phyloP scores from a whole-genome alignment of 2,329 filamentous ascomycete species.

The Colletotrichum phormii region DNA sequence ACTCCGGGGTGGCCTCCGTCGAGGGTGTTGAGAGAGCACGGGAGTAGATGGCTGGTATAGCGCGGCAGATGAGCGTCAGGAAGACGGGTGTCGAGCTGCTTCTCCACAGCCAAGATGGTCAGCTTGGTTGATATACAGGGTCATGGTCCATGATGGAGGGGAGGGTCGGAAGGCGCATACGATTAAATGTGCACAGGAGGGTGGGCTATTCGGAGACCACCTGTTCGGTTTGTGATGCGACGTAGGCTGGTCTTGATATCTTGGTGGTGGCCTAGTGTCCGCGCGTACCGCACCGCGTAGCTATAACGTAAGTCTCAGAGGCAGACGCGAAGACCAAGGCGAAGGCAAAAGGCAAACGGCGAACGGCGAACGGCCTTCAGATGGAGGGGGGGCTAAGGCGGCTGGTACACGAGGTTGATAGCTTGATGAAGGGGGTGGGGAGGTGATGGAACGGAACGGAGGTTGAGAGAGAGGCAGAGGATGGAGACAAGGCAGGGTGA shows the following conservation, averaged over 20 bases:
- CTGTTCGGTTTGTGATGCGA: conserved; percentile 29
- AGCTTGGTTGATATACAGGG: conserved; percentile 27
- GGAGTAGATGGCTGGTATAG: conserved; percentile 17
- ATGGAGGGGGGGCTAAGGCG: conserved; percentile 12
- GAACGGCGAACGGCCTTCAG: neutral
- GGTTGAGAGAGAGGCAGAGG: neutral
- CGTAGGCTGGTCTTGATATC: neutral
- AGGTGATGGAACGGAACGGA: conserved; percentile 7
- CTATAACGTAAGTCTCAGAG: conserved; percentile 14
- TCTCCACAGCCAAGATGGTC: conserved; percentile 12
- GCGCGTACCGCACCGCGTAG: conserved; percentile 35
- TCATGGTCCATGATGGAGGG: neutral
- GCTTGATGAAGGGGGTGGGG: conserved; percentile 1
- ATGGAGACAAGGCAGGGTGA: conserved; percentile 9
- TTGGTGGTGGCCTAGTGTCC: conserved; percentile 27
- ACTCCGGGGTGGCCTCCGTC: conserved; percentile 19
- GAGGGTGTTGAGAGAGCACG: conserved; percentile 11
- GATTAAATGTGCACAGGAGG: neutral
- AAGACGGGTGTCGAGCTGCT: conserved; percentile 2
- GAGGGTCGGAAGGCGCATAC: conserved; percentile 13
- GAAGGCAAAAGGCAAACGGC: neutral
- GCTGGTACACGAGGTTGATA: conserved; percentile 20
- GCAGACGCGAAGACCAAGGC: neutral
- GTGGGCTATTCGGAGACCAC: conserved; percentile 20
- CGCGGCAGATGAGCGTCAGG: conserved; percentile 22